phyloP scores from a whole-genome alignment of 2,329 filamentous ascomycete genomes.

The Coleophoma eucalyptorum region DNA sequence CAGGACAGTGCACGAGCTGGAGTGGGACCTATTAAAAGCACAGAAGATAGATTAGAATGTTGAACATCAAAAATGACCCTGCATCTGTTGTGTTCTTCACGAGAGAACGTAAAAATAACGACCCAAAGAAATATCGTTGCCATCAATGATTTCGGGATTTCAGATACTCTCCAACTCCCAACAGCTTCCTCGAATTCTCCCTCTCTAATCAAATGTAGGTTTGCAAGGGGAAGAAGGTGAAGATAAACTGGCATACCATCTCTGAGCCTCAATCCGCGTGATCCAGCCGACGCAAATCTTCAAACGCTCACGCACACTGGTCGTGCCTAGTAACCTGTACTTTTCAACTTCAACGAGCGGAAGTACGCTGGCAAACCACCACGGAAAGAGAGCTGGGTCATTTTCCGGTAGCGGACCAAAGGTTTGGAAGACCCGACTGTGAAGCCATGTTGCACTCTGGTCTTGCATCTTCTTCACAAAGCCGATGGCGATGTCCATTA shows the following conservation, averaged over 20 bases:
- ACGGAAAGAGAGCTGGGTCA: slow-evolving; percentile 76
- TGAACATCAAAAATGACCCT: no score
- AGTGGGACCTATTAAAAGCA: no score
- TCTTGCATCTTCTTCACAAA: slow-evolving; percentile 69
- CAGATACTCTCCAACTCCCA: background rate
- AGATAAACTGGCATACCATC: slow-evolving; percentile 13
- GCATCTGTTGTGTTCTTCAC: no score
- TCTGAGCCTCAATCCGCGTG: slow-evolving; percentile 37
- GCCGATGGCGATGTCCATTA: slow-evolving; percentile 61
- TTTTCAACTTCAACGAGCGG: slow-evolving; percentile 77
- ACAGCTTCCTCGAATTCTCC: background rate
- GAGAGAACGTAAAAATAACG: no score
- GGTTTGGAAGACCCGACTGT: slow-evolving; percentile 64
- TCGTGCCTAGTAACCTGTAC: slow-evolving; percentile 69
- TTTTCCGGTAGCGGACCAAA: slow-evolving; percentile 71
- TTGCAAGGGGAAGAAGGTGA: background rate
- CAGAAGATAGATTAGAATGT: no score
- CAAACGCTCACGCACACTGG: slow-evolving; percentile 73
- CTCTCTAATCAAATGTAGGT: background rate
- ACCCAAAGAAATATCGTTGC: no score
- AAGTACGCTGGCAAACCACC: slow-evolving; percentile 84
- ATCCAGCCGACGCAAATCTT: slow-evolving; percentile 85
- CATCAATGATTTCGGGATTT: background rate
- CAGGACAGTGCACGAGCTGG: no score
- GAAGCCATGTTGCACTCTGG: slow-evolving; percentile 70